Evolutionary conservation across 306 rosid genomes (phyloP), one percentile per base, ranked within the genome.

Genomic region (Fragaria nilgerrensis): DNA sequence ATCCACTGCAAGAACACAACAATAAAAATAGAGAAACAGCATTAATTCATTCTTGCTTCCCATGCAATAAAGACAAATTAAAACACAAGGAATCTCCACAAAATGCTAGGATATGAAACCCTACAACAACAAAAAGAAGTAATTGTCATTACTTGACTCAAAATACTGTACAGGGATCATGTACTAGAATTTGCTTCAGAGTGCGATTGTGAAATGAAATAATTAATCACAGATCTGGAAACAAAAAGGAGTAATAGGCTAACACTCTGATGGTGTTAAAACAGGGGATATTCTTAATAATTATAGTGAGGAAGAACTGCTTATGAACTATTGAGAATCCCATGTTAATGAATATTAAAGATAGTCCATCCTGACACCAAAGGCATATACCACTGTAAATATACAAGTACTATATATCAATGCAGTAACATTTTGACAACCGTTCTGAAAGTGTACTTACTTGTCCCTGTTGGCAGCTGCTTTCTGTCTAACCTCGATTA

Each of bases 381-480:
- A 48, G 62, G 45, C 19, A 25, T 5, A 41, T 29, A 29, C 45
- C 36, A 70, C 32, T 70, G 56, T 70, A 44, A 8, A 1, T 43
- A 43, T 43, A 56, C 9, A 0, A 45, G n/a, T 45, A 47, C 14
- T 16, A 39, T 7, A 69, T 27, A 70, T 25, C 36, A 68, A 43
- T 7, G 9, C 72, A 36, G 62, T 32, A 72, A 50, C 48, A 32
- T 32, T 15, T 27, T 47, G 49, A 27, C 34, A 48, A 17, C 19
- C 22, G 13, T 61, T 41, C n/a, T 44, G 34, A 75, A 70, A 82
- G 50, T 50, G 47, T 41, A 81, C 92, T 86, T 82, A 93, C 98
- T 89, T 91, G 77, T 91, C 97, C 87, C 86, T 89, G 82, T 93
- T 93, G 34, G 90, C 85, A 80, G 93, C 93, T 77, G 98, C 98